Base-by-base conservation (phyloP, 2,329 filamentous ascomycete species). In the Bertia moriformis region DNA sequence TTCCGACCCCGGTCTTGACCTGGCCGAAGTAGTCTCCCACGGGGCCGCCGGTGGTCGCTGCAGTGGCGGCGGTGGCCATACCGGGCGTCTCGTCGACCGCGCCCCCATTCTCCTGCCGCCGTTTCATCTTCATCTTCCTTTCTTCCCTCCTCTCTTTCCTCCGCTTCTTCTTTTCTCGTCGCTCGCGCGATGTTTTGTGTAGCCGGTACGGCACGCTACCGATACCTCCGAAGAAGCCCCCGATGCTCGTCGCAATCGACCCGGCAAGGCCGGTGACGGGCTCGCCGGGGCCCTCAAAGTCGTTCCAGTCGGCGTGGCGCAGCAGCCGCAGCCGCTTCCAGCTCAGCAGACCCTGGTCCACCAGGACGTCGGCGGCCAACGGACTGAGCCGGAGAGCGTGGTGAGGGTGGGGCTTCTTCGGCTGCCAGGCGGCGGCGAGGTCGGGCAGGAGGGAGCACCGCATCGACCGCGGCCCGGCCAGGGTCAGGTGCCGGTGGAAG, bases 231-330 rank as follows among this genome's bases (percentile, higher is more conserved):
- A 78, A 71, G 1, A 78, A 63, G 24, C 72, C 67, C 1, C 69
- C 67, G 3, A 78, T 51, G 0, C 71, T 73, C 3, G 66, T 65
- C n/a, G 71, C 63, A 3, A 84, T 47, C 0, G 77, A 78, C 10
- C 73, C 71, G 22, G 73, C 71, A 3, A 71, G 60, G 3, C 79
- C 81, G 0, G 78, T 82, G 12, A 86, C 60, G 0, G 81, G 81
- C 50, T 85, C 81, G 0, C 80, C 80, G 0, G 80, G 79, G 0
- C 82, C 82, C 46, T 82, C 78, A 48, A 84, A 85, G 48, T 85
- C 80, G 46, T 83, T 83, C 78, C 80, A 86, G 47, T 83, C 78
- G 38, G 69, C 72, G 48, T 82, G 77, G 5, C 81, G 65, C 5
- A 83, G 49, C 1, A 85, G 62, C 12, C 71, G 67, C 37, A 86